Conservation (phyloP, 2,329 filamentous ascomycete genomes). For the Ophiostoma triangulosporum region DNA sequence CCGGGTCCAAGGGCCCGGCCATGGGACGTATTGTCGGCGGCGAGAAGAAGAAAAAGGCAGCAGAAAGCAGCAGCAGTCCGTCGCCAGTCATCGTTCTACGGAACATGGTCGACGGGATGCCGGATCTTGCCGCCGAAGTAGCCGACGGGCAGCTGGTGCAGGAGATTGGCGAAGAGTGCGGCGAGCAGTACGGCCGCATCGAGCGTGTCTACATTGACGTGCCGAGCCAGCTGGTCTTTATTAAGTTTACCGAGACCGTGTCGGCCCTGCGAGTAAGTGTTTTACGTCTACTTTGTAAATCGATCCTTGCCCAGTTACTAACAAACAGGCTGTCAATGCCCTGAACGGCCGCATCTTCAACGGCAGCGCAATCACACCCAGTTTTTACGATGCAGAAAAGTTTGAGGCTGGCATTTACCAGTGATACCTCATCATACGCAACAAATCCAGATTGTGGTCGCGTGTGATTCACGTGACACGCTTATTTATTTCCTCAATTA, state of each 20-base stretch:
- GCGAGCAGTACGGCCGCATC: constrained; percentile 65
- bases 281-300: not conserved
- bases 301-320: not conserved
- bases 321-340: constrained; percentile 68
- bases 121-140: constrained; percentile 63
- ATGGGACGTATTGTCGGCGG: constrained; percentile 61
- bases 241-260: constrained; percentile 79
- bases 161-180: constrained; percentile 91
- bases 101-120: constrained; percentile 77
- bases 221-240: constrained; percentile 59
- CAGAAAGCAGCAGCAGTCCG: not conserved
- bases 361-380: constrained; percentile 68
- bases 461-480: not conserved
- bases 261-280: constrained; percentile 66
- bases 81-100: constrained; percentile 70
- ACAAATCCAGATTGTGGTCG: too few species aligned
- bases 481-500: too few species aligned
- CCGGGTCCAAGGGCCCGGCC: constrained; percentile 61
- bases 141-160: constrained; percentile 59
- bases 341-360: constrained; percentile 80
- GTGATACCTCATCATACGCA: too few species aligned
- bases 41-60: constrained; percentile 35
- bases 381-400: constrained; percentile 68
- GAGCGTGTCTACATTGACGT: constrained; percentile 66
- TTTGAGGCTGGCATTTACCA: constrained; percentile 52